A percentile compares a stretch with the other conserved stretches of the same genome.
Conservation (phyloP, 371 early-diverging fungal species). For the Syncephalastrum monosporum region DNA sequence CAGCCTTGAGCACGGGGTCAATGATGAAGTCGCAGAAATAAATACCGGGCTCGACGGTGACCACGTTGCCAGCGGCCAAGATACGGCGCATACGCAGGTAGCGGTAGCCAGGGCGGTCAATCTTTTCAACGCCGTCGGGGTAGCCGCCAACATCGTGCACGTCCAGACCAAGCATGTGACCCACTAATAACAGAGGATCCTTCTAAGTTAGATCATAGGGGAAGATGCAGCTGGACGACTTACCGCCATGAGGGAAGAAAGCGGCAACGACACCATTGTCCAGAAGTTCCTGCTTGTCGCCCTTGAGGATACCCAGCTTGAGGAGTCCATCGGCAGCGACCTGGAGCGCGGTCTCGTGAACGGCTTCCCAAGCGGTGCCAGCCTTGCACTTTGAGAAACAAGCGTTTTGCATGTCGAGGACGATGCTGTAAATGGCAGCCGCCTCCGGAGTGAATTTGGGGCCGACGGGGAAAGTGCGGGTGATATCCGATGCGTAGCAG, state of each 20-base stretch:
- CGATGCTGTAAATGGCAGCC: slow-evolving; percentile 78
- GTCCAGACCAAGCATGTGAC: slow-evolving; percentile 76
- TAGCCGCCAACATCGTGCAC: slow-evolving; percentile 92
- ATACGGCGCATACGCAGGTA: slow-evolving; percentile 86
- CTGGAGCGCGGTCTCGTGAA: slow-evolving; percentile 77
- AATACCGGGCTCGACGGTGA: slow-evolving; percentile 94
- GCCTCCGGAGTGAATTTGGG: slow-evolving; percentile 77
- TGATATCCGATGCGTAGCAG: slow-evolving; percentile 89
- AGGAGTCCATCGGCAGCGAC: slow-evolving; percentile 78
- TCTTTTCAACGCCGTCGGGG: slow-evolving; percentile 75
- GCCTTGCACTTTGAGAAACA: slow-evolving; percentile 68
- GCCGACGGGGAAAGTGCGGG: slow-evolving; percentile 85
- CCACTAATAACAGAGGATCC: slow-evolving; percentile 19
- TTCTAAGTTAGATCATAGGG: neutral
- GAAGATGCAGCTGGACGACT: slow-evolving; percentile 8
- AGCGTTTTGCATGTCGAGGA: slow-evolving; percentile 81
- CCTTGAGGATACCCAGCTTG: slow-evolving; percentile 72
- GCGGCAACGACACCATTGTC: slow-evolving; percentile 74
- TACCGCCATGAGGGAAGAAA: slow-evolving; percentile 91
- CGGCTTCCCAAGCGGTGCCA: slow-evolving; percentile 86
- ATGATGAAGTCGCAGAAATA: slow-evolving; percentile 64
- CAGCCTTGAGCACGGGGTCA: slow-evolving; percentile 56
- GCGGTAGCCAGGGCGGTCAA: slow-evolving; percentile 79
- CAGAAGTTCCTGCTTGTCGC: slow-evolving; percentile 65
- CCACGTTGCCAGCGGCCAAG: slow-evolving; percentile 78